A percentile compares a stretch with the other conserved stretches of the same genome.
Evolutionary conservation across 2,329 filamentous ascomycete species (phyloP).

Genomic region (Iodosphaeria phyllophila): DNA sequence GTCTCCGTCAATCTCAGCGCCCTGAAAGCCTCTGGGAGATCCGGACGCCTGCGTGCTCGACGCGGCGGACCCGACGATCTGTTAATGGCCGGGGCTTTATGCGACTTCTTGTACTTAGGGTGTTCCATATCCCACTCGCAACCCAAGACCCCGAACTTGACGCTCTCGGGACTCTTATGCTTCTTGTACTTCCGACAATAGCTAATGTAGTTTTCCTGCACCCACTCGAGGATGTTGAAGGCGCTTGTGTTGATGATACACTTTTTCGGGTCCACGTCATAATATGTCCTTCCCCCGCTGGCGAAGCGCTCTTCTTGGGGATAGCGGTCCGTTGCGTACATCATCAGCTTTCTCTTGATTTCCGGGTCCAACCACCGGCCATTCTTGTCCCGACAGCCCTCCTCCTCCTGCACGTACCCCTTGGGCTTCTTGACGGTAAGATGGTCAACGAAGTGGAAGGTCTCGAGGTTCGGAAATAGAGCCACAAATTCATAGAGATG

Average conservation of each 20-base stretch:
- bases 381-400: conserved; percentile 1
- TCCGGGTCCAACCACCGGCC: conserved; percentile 2
- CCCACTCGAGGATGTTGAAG: conserved; percentile 18
- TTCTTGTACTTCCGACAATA: conserved; percentile 16
- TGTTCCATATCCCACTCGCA: conserved; percentile 18
- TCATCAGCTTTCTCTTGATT: conserved; percentile 2
- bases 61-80: too few relatives aligned
- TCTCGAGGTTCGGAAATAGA: conserved; percentile 20
- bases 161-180: conserved; percentile 15
- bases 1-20: too few relatives aligned
- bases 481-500: conserved; percentile 25
- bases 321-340: background rate
- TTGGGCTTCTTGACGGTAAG: conserved; percentile 16
- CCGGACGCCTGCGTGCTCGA: too few relatives aligned
- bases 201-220: conserved; percentile 17
- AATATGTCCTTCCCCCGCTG: conserved; percentile 12
- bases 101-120: background rate
- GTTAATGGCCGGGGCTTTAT: background rate
- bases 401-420: conserved; percentile 2
- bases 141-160: conserved; percentile 21
- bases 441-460: conserved; percentile 26
- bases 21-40: too few relatives aligned
- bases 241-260: conserved; percentile 19
- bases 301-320: conserved; percentile 9
- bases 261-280: conserved; percentile 13